phyloP scores from a whole-genome alignment of 2,329 filamentous ascomycete species.

The Phialemoniopsis sp. region DNA sequence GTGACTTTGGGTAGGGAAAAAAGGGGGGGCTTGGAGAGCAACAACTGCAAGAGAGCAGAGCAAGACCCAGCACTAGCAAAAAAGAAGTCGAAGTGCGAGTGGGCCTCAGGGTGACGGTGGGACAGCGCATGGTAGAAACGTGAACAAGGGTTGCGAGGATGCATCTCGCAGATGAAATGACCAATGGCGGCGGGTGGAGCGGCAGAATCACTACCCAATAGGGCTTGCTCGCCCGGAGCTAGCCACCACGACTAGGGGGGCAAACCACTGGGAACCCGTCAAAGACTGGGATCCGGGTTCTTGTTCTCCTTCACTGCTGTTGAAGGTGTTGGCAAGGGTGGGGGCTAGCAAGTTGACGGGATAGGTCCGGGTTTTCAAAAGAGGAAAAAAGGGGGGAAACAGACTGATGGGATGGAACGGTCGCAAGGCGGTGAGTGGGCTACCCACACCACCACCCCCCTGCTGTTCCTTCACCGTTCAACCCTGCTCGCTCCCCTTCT shows the following conservation, averaged over 20 bases:
- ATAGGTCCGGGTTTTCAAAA: constrained; percentile 24
- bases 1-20: constrained; percentile 4
- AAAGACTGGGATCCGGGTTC: not conserved
- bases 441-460: too few species aligned
- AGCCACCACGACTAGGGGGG: constrained; percentile 33
- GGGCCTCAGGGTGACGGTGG: constrained; percentile 27
- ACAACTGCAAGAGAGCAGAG: constrained; percentile 21
- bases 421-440: too few species aligned
- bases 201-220: constrained; percentile 43
- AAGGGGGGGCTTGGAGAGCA: too few species aligned
- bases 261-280: constrained; percentile 7
- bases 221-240: constrained; percentile 41
- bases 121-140: constrained; percentile 46
- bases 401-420: constrained; percentile 8
- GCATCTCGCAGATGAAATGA: constrained; percentile 42
- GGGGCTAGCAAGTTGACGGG: not conserved
- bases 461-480: too few species aligned
- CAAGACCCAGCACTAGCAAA: constrained; percentile 19
- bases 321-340: not conserved
- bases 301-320: too few species aligned
- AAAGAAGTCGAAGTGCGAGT: constrained; percentile 25
- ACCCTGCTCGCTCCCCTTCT: too few species aligned
- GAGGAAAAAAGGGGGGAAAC: constrained; percentile 36
- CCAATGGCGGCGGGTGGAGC: constrained; percentile 42
- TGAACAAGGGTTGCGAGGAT: constrained; percentile 37